A percentile compares a stretch with the other conserved stretches of the same genome.
These are phyloP conservation scores for Yamadazyma paraphyllophila DNA, from an alignment of 805 yeast species.

Conservation along the genomic window DNA sequence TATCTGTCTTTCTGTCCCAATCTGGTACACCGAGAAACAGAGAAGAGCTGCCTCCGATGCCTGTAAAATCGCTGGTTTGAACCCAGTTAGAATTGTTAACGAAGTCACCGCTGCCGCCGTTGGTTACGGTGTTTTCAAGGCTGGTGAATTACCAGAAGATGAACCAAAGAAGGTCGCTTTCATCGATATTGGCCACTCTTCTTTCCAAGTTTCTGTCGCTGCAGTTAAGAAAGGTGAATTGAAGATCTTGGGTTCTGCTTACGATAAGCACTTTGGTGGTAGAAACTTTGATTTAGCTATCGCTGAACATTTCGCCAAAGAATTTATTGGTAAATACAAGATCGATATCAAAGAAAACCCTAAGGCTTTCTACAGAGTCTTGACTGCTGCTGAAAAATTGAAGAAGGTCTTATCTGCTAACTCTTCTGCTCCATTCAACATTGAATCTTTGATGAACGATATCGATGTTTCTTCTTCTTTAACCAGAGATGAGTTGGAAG, in stretches of 20 bases:
- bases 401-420: slow-evolving; percentile 97
- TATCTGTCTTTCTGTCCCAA: slow-evolving; percentile 92
- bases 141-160: slow-evolving; percentile 89
- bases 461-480: slow-evolving; percentile 89
- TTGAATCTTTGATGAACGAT: slow-evolving; percentile 97
- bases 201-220: slow-evolving; percentile 85
- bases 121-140: slow-evolving; percentile 97
- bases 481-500: slow-evolving; percentile 91
- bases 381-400: slow-evolving; percentile 86
- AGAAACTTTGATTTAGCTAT: slow-evolving; percentile 93
- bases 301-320: slow-evolving; percentile 91
- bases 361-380: slow-evolving; percentile 91
- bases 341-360: slow-evolving; percentile 88
- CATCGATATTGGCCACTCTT: slow-evolving; percentile 95
- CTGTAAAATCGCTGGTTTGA: slow-evolving; percentile 90
- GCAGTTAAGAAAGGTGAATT: slow-evolving; percentile 95
- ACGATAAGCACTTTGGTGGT: slow-evolving; percentile 97
- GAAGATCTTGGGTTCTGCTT: slow-evolving; percentile 87
- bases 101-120: slow-evolving; percentile 99
- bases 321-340: slow-evolving; percentile 88
- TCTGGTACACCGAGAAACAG: slow-evolving; percentile 95
- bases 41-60: slow-evolving; percentile 97
- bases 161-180: slow-evolving; percentile 87
- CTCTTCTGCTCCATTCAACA: slow-evolving; percentile 87
- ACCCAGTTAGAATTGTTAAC: slow-evolving; percentile 97